Conservation (phyloP, 2,329 filamentous ascomycete species). For the Biscogniauxia mediterranea region DNA sequence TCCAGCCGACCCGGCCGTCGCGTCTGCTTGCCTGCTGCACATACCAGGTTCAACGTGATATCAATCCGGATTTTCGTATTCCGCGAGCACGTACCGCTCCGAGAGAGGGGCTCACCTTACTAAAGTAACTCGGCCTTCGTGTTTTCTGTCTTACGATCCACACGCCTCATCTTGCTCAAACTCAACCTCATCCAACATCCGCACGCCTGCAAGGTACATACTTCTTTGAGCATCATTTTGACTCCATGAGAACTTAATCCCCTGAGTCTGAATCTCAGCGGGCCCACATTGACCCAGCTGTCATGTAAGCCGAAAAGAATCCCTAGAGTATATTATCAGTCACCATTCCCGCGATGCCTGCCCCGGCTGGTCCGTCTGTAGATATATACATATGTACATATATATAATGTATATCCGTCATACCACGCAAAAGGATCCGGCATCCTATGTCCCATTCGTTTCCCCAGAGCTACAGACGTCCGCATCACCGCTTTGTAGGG, state of each 20-base stretch:
- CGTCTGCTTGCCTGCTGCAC: neutral
- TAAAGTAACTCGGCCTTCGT: neutral
- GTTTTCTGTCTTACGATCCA: neutral
- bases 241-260: constrained; percentile 19
- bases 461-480: neutral
- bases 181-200: neutral
- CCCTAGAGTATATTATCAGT: neutral
- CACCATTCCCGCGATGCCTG: neutral
- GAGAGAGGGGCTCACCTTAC: neutral
- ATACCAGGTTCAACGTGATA: neutral
- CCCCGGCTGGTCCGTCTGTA: neutral
- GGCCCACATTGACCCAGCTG: constrained; percentile 12
- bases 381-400: neutral
- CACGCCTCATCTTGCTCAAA: neutral
- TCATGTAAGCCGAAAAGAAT: constrained; percentile 22
- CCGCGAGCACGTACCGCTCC: constrained; percentile 2
- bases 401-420: too few relatives aligned
- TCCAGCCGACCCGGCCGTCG: neutral
- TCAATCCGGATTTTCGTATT: constrained; percentile 1
- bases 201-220: neutral
- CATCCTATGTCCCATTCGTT: neutral
- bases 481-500: neutral
- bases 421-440: neutral
- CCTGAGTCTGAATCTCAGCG: constrained; percentile 8
- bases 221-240: neutral